Conservation (phyloP, 257 asterid genomes). For the Solanum medicagineum region DNA sequence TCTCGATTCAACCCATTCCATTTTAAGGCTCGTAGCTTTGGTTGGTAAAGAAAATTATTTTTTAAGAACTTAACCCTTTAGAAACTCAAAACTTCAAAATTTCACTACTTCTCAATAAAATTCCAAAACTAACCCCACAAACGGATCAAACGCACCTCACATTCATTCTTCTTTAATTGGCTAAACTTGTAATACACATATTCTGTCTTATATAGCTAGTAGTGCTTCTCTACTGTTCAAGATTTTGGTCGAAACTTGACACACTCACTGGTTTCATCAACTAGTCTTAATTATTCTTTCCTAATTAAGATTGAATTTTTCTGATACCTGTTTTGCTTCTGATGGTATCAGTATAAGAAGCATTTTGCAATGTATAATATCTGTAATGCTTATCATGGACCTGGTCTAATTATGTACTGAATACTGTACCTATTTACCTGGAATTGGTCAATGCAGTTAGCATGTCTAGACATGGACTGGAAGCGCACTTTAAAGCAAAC, state of each 20-base stretch:
- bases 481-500: conserved; percentile 55
- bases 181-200: neutral
- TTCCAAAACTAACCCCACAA: too few species aligned
- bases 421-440: conserved; percentile 1
- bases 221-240: neutral
- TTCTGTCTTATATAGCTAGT: neutral
- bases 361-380: neutral
- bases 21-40: too few species aligned
- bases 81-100: too few species aligned
- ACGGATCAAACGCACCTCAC: too few species aligned
- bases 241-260: neutral
- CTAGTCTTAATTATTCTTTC: neutral
- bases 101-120: too few species aligned
- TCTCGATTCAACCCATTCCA: too few species aligned
- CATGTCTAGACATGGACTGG: conserved; percentile 64
- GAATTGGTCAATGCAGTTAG: conserved; percentile 34
- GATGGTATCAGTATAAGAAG: neutral
- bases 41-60: too few species aligned
- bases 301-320: neutral
- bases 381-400: neutral
- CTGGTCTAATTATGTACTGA: neutral
- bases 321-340: neutral
- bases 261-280: neutral
- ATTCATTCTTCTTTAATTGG: neutral
- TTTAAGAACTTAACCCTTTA: too few species aligned